Conservation (phyloP, 805 yeast genomes). For the Novakomyces olei region DNA sequence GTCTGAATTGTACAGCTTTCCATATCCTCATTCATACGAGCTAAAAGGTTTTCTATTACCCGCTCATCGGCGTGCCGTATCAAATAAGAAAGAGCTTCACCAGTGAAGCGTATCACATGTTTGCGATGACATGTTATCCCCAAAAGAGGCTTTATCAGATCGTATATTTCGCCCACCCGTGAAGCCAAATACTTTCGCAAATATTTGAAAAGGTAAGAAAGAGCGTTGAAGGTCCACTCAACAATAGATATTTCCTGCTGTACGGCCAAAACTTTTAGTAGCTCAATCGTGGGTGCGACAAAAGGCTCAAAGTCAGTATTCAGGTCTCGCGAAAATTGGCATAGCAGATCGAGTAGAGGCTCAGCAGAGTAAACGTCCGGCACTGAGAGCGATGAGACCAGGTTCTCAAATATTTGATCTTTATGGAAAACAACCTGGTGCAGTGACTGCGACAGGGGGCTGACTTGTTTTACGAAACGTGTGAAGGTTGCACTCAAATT, state of each 20-base stretch:
- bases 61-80: conserved; percentile 41
- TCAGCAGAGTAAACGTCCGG: conserved; percentile 26
- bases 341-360: conserved; percentile 54
- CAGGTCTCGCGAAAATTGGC: conserved; percentile 76
- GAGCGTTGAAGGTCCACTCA: conserved; percentile 57
- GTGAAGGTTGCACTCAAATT: conserved; percentile 55
- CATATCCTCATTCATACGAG: conserved; percentile 16
- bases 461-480: conserved; percentile 34
- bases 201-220: conserved; percentile 81
- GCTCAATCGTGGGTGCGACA: conserved; percentile 30
- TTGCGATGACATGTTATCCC: conserved; percentile 31
- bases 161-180: conserved; percentile 50
- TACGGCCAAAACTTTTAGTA: conserved; percentile 33
- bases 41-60: conserved; percentile 26
- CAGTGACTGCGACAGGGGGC: conserved; percentile 37
- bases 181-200: conserved; percentile 39
- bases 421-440: conserved; percentile 67
- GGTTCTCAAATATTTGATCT: conserved; percentile 32
- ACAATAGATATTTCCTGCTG: conserved; percentile 34
- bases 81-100: conserved; percentile 74
- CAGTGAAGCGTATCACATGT: conserved; percentile 57
- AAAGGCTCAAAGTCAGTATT: conserved; percentile 73
- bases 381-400: too few species aligned
- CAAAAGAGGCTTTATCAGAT: conserved; percentile 18
- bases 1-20: too few species aligned